Conservation (phyloP, 129 eudicot genomes). For the Erigeron canadensis region DNA sequence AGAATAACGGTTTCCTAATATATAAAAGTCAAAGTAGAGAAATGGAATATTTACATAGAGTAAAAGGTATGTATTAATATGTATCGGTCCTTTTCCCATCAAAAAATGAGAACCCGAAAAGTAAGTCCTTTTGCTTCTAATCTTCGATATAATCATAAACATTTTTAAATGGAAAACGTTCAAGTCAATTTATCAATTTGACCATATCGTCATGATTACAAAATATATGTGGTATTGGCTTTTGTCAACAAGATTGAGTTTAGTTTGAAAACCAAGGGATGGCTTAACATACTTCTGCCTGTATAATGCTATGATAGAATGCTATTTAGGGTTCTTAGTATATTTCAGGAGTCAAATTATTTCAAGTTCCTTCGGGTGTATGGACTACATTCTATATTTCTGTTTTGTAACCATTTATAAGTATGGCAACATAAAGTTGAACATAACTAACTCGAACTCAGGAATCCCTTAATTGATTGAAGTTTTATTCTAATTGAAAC, state of each 20-base stretch:
- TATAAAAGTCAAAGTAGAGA: not conserved
- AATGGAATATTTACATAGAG: not conserved
- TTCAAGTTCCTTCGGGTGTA: too few relatives aligned
- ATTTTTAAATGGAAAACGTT: constrained; percentile 6
- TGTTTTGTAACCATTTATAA: too few relatives aligned
- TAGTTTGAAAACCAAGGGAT: constrained; percentile 13
- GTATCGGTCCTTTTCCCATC: not conserved
- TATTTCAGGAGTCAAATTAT: too few relatives aligned
- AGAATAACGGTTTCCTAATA: not conserved
- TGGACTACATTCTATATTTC: too few relatives aligned
- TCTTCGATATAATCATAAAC: not conserved
- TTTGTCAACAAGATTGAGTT: constrained; percentile 13
- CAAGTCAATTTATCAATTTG: constrained; percentile 9
- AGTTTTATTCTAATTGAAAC: too few relatives aligned
- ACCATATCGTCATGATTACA: constrained; percentile 5
- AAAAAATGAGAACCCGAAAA: not conserved
- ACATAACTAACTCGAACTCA: too few relatives aligned
- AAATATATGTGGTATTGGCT: constrained; percentile 6
- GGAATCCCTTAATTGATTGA: too few relatives aligned
- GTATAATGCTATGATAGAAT: not conserved
- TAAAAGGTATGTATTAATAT: not conserved
- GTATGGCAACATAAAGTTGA: too few relatives aligned
- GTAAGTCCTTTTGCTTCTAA: not conserved
- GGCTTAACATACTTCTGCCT: constrained; percentile 4
- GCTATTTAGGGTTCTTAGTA: too few relatives aligned